Percentiles rank a stretch among this genome's conserved stretches.
These are phyloP conservation scores for Kurtzmaniella natalensis DNA, from an alignment of 1,139 yeast genomes.

Conservation along the genomic window DNA sequence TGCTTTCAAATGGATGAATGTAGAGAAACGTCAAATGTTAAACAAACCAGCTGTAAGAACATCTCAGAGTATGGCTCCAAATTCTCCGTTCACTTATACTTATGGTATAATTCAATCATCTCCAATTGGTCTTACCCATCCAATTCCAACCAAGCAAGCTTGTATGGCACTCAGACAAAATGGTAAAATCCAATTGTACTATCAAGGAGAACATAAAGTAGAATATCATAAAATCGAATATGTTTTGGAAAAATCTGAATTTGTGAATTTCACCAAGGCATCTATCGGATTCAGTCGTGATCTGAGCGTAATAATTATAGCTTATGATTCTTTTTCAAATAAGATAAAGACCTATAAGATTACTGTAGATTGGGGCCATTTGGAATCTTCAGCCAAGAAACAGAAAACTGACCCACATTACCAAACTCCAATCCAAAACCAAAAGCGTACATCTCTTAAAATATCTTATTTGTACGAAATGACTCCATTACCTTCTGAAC, in stretches of 20 bases:
- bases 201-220: slow-evolving; percentile 59
- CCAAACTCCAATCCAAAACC: slow-evolving; percentile 43
- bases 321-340: slow-evolving; percentile 38
- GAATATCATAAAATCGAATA: slow-evolving; percentile 43
- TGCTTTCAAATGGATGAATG: slow-evolving; percentile 65
- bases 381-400: slow-evolving; percentile 43
- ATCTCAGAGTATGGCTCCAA: slow-evolving; percentile 6
- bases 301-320: slow-evolving; percentile 44
- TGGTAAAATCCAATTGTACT: slow-evolving; percentile 57
- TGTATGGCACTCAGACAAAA: slow-evolving; percentile 62
- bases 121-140: slow-evolving; percentile 65
- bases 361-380: slow-evolving; percentile 59
- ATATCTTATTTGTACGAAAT: slow-evolving; percentile 25
- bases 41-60: slow-evolving; percentile 45
- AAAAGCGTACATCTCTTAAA: slow-evolving; percentile 22
- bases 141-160: slow-evolving; percentile 65
- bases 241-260: slow-evolving; percentile 18
- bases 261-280: slow-evolving; percentile 28
- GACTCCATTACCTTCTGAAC: slow-evolving; percentile 20
- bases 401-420: slow-evolving; percentile 49
- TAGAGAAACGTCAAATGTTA: slow-evolving; percentile 57
- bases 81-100: slow-evolving; percentile 26
- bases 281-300: slow-evolving; percentile 57
- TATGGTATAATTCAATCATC: slow-evolving; percentile 58
- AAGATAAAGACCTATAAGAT: slow-evolving; percentile 46